Conservation (phyloP, 208 protist species). For the Tritrichomonas musculus region DNA sequence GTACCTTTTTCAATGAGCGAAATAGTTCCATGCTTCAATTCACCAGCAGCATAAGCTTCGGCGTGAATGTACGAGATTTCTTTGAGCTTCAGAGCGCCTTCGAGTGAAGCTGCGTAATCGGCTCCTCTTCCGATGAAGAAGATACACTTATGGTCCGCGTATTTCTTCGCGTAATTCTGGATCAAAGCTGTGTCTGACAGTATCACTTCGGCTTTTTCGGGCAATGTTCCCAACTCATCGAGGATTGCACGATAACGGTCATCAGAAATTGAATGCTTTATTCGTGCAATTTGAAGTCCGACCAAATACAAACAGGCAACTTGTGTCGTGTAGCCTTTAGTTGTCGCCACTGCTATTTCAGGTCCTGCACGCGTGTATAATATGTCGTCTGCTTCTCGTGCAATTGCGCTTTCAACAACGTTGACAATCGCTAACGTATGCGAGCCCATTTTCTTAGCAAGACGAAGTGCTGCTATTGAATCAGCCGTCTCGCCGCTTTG, state of each 20-base stretch:
- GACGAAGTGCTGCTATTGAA: conserved; percentile 49
- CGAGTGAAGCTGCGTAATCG: conserved; percentile 48
- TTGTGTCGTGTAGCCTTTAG: conserved; percentile 59
- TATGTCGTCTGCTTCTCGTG: conserved; percentile 50
- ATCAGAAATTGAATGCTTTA: neutral
- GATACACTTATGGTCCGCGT: neutral
- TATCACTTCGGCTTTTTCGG: conserved; percentile 45
- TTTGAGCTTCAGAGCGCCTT: conserved; percentile 44
- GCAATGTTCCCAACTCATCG: neutral
- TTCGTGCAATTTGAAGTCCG: neutral
- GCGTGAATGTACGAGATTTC: conserved; percentile 41
- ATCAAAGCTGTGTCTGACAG: conserved; percentile 38
- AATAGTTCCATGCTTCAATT: conserved; percentile 41
- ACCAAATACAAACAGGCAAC: conserved; percentile 48
- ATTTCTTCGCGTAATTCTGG: conserved; percentile 48
- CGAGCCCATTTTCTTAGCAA: conserved; percentile 43
- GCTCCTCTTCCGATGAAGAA: conserved; percentile 34
- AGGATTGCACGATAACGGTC: neutral
- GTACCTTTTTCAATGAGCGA: neutral
- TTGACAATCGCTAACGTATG: conserved; percentile 56
- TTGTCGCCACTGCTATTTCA: conserved; percentile 62
- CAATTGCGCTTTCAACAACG: conserved; percentile 58
- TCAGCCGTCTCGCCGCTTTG: conserved; percentile 63
- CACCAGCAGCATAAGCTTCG: conserved; percentile 37
- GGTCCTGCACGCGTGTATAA: conserved; percentile 60